Evolutionary conservation across 2,329 filamentous ascomycete genomes (phyloP), one percentile per base, ranked within the genome.

Genomic region (Sclerotinia subarctica): DNA sequence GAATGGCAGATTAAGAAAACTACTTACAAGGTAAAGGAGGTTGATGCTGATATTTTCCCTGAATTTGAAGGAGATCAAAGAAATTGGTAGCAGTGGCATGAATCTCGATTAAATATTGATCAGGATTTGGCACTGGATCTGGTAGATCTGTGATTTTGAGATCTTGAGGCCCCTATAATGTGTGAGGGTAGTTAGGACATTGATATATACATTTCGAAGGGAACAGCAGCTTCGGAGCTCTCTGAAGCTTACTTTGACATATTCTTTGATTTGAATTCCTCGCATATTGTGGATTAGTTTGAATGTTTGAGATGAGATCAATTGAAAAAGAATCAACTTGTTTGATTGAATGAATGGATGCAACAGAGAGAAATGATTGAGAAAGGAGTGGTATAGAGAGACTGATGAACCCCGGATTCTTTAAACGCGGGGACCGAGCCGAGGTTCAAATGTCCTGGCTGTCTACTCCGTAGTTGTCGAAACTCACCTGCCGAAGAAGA

Each of bases 61-160:
- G 90, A 76, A 97, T 93, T 78, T 98, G 94, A 66, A 98, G 87
- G 68, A 97, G 90, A 78, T 98, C 94, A 82, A 97, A 98, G 85
- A 98, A 98, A 82, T 98, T 98, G 75, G 92, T 92, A 26, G 93
- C 94, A 0, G 91, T 86, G 58, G 94, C 92, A 79, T 93, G 91
- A 75, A 98, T 91, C 76, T 89, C 86, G 77, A 98, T 91, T 71
- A 96, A 84, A 78, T 97, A 98, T 81, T 97, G 88, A 76, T 91
- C 82, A 44, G 87, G 80, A 11, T 84, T 83, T 1, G 93, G 92
- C 1, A 81, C 81, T 0, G 93, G 94, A 66, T 93, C 91, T 24
- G 93, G 88, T 19, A 97, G 85, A 29, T 87, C 84, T 24, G 87
- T 85, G 72, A 96, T 90, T 70, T 82, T 85, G 78, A 98, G 91